Percentiles rank a stretch among this genome's conserved stretches.
These are phyloP conservation scores for Ceratobasidium sp. DNA, from an alignment of 1,284 basidiomycete genomes.

Conservation along the genomic window DNA sequence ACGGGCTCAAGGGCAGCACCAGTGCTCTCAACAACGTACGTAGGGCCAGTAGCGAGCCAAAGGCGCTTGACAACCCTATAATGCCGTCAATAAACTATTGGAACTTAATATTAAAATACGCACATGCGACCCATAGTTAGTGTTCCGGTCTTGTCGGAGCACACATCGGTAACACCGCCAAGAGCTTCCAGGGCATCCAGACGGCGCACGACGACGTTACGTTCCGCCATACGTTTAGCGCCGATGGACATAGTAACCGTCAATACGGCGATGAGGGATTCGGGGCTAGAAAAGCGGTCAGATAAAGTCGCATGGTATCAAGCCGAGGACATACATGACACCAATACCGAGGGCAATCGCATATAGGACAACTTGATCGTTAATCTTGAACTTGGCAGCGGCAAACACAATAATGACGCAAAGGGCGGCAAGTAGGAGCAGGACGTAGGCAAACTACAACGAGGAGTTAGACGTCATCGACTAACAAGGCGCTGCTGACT, in stretches of 20 bases:
- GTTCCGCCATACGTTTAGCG: constrained; percentile 67
- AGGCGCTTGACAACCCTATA: constrained; percentile 49
- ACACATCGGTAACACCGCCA: constrained; percentile 70
- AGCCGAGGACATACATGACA: constrained; percentile 59
- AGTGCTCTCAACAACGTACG: constrained; percentile 47
- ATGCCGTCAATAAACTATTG: constrained; percentile 1
- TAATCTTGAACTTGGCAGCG: constrained; percentile 65
- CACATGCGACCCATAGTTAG: constrained; percentile 39
- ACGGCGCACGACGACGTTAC: constrained; percentile 68
- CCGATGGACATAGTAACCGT: constrained; percentile 64
- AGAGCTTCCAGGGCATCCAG: constrained; percentile 74
- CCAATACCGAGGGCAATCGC: constrained; percentile 58
- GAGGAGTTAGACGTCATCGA: constrained; percentile 58
- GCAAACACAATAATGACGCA: constrained; percentile 71
- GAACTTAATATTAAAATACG: background rate
- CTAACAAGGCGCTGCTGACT: constrained; percentile 47
- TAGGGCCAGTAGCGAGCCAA: constrained; percentile 45
- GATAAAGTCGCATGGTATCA: constrained; percentile 57
- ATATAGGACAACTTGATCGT: constrained; percentile 65
- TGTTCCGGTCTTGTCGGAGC: constrained; percentile 70
- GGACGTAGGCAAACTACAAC: constrained; percentile 57
- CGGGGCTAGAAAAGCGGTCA: constrained; percentile 56
- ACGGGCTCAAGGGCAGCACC: constrained; percentile 46
- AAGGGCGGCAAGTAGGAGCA: constrained; percentile 54
- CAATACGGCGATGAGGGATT: constrained; percentile 61